Percentiles rank a stretch among this genome's conserved stretches.
These are phyloP conservation scores for Magnusiomyces fungicola DNA, from an alignment of 1,139 yeast species.

Conservation along the genomic window DNA sequence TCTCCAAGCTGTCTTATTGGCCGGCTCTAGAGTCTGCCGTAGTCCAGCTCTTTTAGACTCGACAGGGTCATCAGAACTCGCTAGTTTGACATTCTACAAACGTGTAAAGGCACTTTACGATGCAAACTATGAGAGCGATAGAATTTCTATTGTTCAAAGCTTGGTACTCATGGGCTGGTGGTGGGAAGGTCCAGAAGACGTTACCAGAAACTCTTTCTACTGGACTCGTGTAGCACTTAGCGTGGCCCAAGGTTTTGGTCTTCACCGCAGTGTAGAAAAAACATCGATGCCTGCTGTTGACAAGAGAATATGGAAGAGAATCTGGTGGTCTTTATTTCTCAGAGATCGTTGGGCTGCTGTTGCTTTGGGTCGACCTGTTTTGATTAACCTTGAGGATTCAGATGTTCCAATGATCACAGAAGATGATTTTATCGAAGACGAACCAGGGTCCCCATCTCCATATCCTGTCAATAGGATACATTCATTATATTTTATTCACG, in stretches of 20 bases:
- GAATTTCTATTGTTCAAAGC: constrained; percentile 60
- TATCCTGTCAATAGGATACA: constrained; percentile 45
- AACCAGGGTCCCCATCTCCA: constrained; percentile 39
- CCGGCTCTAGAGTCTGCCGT: constrained; percentile 58
- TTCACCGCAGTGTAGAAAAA: constrained; percentile 46
- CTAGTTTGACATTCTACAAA: constrained; percentile 60
- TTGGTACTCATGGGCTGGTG: constrained; percentile 59
- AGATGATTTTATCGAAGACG: constrained; percentile 58
- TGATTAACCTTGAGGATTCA: constrained; percentile 65
- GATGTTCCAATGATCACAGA: constrained; percentile 67
- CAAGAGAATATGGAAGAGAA: constrained; percentile 55
- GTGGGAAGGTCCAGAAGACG: constrained; percentile 77
- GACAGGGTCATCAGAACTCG: constrained; percentile 49
- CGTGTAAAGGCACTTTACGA: constrained; percentile 75
- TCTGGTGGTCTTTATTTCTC: constrained; percentile 77
- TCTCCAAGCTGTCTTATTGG: constrained; percentile 59
- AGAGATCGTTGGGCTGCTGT: constrained; percentile 68
- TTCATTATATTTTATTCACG: constrained; percentile 53
- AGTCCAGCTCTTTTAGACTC: constrained; percentile 53
- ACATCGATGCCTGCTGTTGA: constrained; percentile 36
- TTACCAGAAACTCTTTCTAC: constrained; percentile 64
- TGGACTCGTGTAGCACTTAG: constrained; percentile 72
- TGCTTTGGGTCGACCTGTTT: constrained; percentile 69
- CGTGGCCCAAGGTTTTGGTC: constrained; percentile 73
- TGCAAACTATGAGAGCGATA: constrained; percentile 64